Percentiles rank a stretch among this genome's conserved stretches.
phyloP scores from a whole-genome alignment of 176 grass and related monocot genomes.

The Triticum turgidum region DNA sequence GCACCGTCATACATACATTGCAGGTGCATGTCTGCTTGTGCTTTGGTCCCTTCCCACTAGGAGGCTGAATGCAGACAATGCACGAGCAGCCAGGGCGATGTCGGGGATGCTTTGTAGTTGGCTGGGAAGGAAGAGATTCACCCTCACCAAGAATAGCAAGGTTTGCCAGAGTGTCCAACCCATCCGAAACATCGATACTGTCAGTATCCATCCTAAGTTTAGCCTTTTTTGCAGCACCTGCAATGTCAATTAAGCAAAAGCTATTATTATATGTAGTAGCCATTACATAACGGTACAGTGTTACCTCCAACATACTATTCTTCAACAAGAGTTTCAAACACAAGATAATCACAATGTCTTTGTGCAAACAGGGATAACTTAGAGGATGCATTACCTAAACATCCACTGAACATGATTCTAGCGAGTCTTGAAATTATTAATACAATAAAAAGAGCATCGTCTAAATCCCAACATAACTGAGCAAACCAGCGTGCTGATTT shows the following conservation, averaged over 20 bases:
- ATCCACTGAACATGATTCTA: background rate
- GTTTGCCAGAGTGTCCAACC: constrained; percentile 89
- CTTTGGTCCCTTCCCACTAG: constrained; percentile 98
- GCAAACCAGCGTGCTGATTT: background rate
- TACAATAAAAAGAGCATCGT: constrained; percentile 1
- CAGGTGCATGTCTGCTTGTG: constrained; percentile 91
- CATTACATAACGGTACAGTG: background rate
- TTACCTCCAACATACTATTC: background rate
- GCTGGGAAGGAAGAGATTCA: constrained; percentile 67
- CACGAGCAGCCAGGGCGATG: constrained; percentile 92
- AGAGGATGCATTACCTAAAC: constrained; percentile 15
- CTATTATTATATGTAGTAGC: background rate
- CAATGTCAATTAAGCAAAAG: constrained; percentile 29
- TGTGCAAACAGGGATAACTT: background rate
- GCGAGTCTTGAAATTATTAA: background rate
- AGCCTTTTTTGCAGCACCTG: constrained; percentile 62
- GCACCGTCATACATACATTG: constrained; percentile 95
- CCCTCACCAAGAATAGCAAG: constrained; percentile 92
- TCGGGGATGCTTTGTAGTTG: constrained; percentile 86
- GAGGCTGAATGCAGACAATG: constrained; percentile 99
- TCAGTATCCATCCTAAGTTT: constrained; percentile 60
- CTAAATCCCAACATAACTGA: background rate
- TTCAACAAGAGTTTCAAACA: background rate
- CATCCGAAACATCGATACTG: constrained; percentile 68
- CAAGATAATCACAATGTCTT: background rate